Base-by-base conservation (phyloP, 352 stramenopile genomes). In the Phytopythium chamaehyphon region DNA sequence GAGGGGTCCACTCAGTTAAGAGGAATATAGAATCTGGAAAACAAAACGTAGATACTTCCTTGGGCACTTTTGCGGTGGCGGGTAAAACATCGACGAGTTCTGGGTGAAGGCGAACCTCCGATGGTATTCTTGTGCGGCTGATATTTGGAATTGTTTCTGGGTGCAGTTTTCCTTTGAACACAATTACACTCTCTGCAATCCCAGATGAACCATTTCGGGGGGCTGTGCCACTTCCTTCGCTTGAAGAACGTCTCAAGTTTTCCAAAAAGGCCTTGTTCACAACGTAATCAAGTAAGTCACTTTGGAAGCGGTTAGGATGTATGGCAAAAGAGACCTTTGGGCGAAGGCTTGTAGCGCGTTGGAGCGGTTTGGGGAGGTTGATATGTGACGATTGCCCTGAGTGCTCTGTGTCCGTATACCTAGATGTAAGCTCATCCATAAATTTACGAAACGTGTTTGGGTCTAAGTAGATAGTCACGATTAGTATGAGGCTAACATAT, bases 31-130 rank as follows among this genome's bases (percentile, higher is more conserved):
- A 65, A 12, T 86, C 68, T 12, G 80, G 77, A 35, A 86, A 88
- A 40, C 78, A 89, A 40, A 91, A 89, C 45, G 83, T 89, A 0
- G 77, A 82, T 10, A 91, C 59, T 19, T 88, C 75, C 14, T 87
- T 78, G 2, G 81, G 81, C 2, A 88, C 46, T 46, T 56, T 68
- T 3, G 70, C 60, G 10, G 43, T 62, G 3, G 71, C 63, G 0
- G 79, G 72, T 6, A 88, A 40, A 2, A 74, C 46, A n/a, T 90
- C 73, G 0, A 86, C 45, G 2, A 88, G 66, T 33, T 73, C 61
- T 0, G 73, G 66, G 16, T 88, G 73, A 2, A 90, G 54, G 7
- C 56, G 58, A 38, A 90, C 64, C 38, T 88, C 72, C 0, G 64
- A 62, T 0, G 66, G 73, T 12, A 66, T 71, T 8, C 19, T 60